Conservation (phyloP, 225 moss, liverwort and hornwort genomes). For the Asterella californica region DNA sequence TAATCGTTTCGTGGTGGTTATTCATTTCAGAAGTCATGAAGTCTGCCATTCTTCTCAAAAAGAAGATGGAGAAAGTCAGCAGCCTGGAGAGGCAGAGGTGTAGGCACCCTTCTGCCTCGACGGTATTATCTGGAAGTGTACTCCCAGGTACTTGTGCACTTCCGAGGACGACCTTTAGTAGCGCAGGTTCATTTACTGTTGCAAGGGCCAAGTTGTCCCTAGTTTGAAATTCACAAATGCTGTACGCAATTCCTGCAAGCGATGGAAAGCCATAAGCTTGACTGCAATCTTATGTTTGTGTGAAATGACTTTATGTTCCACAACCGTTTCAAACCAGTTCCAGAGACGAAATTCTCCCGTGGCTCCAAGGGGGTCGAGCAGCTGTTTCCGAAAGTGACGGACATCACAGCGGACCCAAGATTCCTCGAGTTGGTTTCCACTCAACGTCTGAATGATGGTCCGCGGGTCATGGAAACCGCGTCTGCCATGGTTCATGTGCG, state of each 20-base stretch:
- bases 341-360: neutral
- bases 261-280: no score
- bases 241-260: no score
- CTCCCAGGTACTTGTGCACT: neutral
- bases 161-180: no score
- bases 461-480: no score
- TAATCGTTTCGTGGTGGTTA: neutral
- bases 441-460: no score
- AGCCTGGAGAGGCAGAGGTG: neutral
- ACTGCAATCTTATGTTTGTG: no score
- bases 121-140: neutral
- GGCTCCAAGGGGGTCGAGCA: neutral
- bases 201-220: no score
- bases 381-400: neutral
- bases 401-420: neutral
- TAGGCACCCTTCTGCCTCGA: neutral
- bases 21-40: neutral
- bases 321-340: neutral
- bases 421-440: no score
- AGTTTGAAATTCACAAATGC: no score
- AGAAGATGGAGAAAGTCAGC: neutral
- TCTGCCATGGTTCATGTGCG: no score
- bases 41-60: neutral
- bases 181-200: no score
- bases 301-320: no score